Evolutionary conservation across 2,329 filamentous ascomycete genomes (phyloP).

Genomic region (Phyllosticta paracitricarpa): DNA sequence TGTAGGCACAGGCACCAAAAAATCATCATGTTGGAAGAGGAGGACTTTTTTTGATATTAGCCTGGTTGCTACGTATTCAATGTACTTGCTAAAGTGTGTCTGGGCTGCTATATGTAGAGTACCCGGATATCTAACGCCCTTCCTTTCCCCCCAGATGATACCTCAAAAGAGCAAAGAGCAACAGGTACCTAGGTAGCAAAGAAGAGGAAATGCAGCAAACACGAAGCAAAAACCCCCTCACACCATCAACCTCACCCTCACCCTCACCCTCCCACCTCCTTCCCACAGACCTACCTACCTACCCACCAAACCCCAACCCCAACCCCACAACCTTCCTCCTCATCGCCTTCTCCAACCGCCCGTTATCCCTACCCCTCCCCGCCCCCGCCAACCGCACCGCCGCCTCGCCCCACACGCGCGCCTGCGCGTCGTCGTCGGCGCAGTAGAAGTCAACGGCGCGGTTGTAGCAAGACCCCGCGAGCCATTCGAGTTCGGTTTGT

Average conservation of each 20-base stretch:
- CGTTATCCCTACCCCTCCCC: neutral
- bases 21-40: too few species aligned
- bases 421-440: constrained; percentile 43
- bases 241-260: too few species aligned
- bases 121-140: too few species aligned
- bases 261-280: neutral
- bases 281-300: too few species aligned
- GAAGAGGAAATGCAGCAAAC: too few species aligned
- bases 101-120: too few species aligned
- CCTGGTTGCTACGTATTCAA: too few species aligned
- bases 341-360: neutral
- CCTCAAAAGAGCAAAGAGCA: neutral
- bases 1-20: too few species aligned
- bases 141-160: too few species aligned
- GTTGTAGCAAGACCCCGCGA: constrained; percentile 61
- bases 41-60: too few species aligned
- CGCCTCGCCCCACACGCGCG: constrained; percentile 52
- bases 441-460: constrained; percentile 58
- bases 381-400: constrained; percentile 49
- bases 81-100: too few species aligned
- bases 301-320: neutral
- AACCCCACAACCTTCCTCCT: neutral
- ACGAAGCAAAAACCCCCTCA: neutral
- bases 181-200: too few species aligned
- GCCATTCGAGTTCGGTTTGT: constrained; percentile 61